phyloP scores from a whole-genome alignment of 1,284 basidiomycete species.

The Tilletia caries region DNA sequence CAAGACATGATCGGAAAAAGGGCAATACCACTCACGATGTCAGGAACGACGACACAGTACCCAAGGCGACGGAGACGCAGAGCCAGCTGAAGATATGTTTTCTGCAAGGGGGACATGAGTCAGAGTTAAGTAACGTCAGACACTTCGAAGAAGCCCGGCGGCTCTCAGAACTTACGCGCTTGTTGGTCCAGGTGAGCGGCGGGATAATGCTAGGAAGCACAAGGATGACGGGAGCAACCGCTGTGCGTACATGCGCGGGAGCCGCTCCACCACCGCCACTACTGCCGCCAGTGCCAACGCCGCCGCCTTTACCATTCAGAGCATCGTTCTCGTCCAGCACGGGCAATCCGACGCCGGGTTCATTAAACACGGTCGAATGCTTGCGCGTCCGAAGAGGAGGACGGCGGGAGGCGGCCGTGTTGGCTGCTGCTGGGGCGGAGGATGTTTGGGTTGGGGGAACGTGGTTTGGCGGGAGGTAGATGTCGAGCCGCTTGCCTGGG shows the following conservation, averaged over 20 bases:
- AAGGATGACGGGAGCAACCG: slow-evolving; percentile 51
- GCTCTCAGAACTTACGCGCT: slow-evolving; percentile 14
- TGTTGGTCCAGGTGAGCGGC: slow-evolving; percentile 32
- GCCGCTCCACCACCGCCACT: neutral
- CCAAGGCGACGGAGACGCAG: slow-evolving; percentile 51
- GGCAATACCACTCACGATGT: slow-evolving; percentile 40
- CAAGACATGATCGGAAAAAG: neutral
- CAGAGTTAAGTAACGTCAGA: too few species aligned
- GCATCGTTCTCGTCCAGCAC: neutral
- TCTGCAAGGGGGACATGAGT: slow-evolving; percentile 21
- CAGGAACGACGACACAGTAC: slow-evolving; percentile 54
- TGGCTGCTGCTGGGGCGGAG: neutral
- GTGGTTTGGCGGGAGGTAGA: slow-evolving; percentile 40
- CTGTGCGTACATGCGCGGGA: slow-evolving; percentile 11
- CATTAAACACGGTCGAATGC: slow-evolving; percentile 25
- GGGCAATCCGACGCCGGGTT: slow-evolving; percentile 8
- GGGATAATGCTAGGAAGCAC: slow-evolving; percentile 51
- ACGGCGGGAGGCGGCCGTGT: slow-evolving; percentile 3
- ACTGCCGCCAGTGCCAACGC: neutral
- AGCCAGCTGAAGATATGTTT: slow-evolving; percentile 52
- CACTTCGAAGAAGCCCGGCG: neutral
- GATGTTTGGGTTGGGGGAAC: neutral
- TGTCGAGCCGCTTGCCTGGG: slow-evolving; percentile 39
- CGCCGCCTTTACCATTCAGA: neutral
- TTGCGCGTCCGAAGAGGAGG: slow-evolving; percentile 17